A percentile compares a stretch with the other conserved stretches of the same genome.
Evolutionary conservation across 495 filamentous ascomycete species (phyloP).

Genomic region (Xanthoparmelia taractica): DNA sequence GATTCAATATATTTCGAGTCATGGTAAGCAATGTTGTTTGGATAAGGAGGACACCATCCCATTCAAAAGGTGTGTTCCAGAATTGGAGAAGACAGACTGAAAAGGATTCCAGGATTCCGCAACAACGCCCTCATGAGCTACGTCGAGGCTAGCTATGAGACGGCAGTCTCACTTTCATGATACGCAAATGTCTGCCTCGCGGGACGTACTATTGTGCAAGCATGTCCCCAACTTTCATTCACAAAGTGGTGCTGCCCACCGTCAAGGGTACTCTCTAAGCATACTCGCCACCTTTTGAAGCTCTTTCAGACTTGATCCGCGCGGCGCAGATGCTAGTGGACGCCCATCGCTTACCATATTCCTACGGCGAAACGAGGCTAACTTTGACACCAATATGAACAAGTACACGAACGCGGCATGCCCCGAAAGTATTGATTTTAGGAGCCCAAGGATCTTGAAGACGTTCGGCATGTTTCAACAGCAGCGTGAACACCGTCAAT

Average conservation of each 20-base stretch:
- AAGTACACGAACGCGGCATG: background rate
- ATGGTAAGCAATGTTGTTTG: background rate
- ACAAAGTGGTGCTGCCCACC: slow-evolving; percentile 1
- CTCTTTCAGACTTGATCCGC: background rate
- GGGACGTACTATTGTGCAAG: background rate
- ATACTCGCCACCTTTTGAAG: background rate
- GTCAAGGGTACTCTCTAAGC: background rate
- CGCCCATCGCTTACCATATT: background rate
- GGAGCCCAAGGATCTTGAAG: background rate
- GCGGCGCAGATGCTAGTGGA: background rate
- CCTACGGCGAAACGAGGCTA: background rate
- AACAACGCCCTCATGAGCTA: slow-evolving; percentile 9
- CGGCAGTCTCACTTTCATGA: background rate
- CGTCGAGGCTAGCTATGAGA: background rate
- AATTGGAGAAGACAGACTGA: background rate
- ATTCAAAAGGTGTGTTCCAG: background rate
- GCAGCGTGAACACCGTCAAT: background rate
- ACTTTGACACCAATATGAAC: background rate
- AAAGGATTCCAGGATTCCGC: background rate
- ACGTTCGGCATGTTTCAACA: background rate
- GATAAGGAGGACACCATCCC: background rate
- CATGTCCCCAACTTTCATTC: background rate
- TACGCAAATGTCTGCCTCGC: background rate
- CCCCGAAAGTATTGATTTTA: background rate
- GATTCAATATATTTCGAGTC: slow-evolving; percentile 3